These are phyloP conservation scores for Wickerhamomyces tratensis DNA, from an alignment of 805 yeast species.

Conservation along the genomic window DNA sequence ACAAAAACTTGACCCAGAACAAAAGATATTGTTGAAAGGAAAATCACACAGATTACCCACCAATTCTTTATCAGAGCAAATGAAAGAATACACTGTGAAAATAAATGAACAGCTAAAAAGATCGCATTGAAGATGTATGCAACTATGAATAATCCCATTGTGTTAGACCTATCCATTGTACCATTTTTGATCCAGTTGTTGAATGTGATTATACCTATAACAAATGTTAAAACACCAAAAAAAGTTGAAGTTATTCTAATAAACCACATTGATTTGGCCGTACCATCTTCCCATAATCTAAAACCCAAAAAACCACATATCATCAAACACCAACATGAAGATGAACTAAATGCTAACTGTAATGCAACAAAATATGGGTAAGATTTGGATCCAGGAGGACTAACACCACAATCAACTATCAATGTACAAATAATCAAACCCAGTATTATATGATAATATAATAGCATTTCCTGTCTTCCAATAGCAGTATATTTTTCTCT, in stretches of 20 bases:
- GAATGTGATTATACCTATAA: constrained; percentile 66
- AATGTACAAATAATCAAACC: constrained; percentile 54
- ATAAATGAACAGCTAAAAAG: constrained; percentile 48
- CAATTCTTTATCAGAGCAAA: constrained; percentile 56
- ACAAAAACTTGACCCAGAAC: constrained; percentile 69
- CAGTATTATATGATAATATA: constrained; percentile 53
- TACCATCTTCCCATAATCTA: constrained; percentile 94
- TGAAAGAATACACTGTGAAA: constrained; percentile 62
- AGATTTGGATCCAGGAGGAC: constrained; percentile 71
- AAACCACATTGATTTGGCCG: constrained; percentile 48
- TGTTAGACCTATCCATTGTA: constrained; percentile 37
- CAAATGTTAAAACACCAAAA: constrained; percentile 57
- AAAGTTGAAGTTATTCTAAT: constrained; percentile 40
- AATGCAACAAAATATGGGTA: constrained; percentile 78
- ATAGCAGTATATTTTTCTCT: constrained; percentile 89
- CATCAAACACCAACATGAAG: constrained; percentile 59
- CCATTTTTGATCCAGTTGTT: constrained; percentile 43
- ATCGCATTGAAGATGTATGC: constrained; percentile 66
- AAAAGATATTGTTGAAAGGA: constrained; percentile 63
- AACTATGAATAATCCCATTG: constrained; percentile 62
- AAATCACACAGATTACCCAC: constrained; percentile 89
- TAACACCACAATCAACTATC: constrained; percentile 85
- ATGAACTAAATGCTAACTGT: constrained; percentile 68
- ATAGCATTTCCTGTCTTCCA: constrained; percentile 80
- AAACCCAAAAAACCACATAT: constrained; percentile 75